Evolutionary conservation across 2,329 filamentous ascomycete species (phyloP).

Genomic region (Calonectria hongkongensis): DNA sequence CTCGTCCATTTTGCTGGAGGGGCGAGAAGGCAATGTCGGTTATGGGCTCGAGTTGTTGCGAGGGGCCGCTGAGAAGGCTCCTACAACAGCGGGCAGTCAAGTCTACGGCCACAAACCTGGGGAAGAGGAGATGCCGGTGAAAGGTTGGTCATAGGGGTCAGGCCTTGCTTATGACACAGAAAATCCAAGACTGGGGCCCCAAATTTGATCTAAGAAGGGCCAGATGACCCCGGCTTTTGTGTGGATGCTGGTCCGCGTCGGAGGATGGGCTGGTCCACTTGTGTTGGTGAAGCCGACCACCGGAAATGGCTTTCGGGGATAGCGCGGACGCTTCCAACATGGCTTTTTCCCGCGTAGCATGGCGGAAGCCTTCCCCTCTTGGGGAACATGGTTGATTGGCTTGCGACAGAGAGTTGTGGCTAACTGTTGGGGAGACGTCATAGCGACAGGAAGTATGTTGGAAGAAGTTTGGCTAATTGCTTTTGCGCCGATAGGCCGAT

Average conservation of each 20-base stretch:
- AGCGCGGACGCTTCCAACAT: constrained; percentile 25
- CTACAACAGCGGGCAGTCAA: not conserved
- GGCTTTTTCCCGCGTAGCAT: constrained; percentile 16
- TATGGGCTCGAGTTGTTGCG: not conserved
- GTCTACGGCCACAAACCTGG: constrained; percentile 5
- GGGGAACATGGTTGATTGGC: constrained; percentile 2
- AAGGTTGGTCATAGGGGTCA: constrained; percentile 7
- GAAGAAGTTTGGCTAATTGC: constrained; percentile 6
- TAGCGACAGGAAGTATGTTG: constrained; percentile 1
- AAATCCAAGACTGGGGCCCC: constrained; percentile 27
- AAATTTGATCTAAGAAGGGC: constrained; percentile 37
- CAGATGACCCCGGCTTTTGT: constrained; percentile 40
- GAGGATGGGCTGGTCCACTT: constrained; percentile 25
- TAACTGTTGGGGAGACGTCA: not conserved
- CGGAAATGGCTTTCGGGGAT: constrained; percentile 46
- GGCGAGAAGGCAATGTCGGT: not conserved
- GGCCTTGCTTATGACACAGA: constrained; percentile 30
- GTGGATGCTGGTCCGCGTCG: constrained; percentile 30
- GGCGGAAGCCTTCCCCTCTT: constrained; percentile 21
- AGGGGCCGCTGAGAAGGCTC: not conserved
- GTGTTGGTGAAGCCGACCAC: constrained; percentile 40
- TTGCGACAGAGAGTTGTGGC: not conserved
- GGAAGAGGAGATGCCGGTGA: not conserved
- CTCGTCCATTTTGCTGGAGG: constrained; percentile 44
- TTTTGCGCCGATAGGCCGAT: not conserved